Evolutionary conservation across 306 rosid species (phyloP).

Genomic region (Argentina anserina): DNA sequence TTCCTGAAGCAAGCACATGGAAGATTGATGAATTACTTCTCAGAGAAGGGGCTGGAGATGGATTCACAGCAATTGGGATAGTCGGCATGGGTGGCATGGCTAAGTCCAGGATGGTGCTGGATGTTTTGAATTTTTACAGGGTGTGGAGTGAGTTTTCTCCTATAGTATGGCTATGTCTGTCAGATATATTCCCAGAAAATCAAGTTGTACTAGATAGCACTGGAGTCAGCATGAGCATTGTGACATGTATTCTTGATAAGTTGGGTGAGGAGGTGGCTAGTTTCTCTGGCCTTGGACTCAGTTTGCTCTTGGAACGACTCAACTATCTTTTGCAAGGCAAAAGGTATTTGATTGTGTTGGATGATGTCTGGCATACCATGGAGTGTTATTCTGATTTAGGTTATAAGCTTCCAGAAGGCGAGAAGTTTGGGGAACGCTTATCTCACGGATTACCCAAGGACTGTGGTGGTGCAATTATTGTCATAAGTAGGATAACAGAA

Average conservation of each 20-base stretch:
- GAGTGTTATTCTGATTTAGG: neutral
- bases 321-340: neutral
- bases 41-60: neutral
- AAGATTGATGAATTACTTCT: neutral
- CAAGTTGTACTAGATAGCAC: neutral
- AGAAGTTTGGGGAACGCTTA: neutral
- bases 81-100: neutral
- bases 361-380: neutral
- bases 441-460: neutral
- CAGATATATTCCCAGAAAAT: neutral
- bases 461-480: conserved; percentile 6
- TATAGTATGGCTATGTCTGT: neutral
- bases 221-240: neutral
- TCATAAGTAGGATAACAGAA: neutral
- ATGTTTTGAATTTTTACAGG: neutral
- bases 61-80: neutral
- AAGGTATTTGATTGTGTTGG: conserved; percentile 1
- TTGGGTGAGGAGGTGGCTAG: neutral
- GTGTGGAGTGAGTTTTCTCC: neutral
- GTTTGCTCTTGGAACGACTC: neutral
- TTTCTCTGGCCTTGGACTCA: neutral
- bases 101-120: neutral
- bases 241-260: neutral
- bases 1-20: neutral
- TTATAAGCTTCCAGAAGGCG: neutral